Evolutionary conservation across 2,329 filamentous ascomycete genomes (phyloP).

Genomic region (Nigrospora osmanthi): DNA sequence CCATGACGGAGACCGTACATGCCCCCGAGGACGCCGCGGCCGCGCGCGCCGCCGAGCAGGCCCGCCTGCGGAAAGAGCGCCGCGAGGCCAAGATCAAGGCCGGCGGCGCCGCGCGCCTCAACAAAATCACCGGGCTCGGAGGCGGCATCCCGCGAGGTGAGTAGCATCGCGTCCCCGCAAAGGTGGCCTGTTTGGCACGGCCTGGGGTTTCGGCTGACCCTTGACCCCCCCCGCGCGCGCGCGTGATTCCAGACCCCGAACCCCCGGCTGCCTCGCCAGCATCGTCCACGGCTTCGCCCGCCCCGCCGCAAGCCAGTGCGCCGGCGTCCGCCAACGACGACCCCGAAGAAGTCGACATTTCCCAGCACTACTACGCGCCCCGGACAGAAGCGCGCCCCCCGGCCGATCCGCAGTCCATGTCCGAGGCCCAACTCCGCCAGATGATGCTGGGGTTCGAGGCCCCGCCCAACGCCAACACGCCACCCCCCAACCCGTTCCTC

Average conservation of each 20-base stretch:
- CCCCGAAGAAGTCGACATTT: conserved; percentile 73
- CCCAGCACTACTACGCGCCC: conserved; percentile 62
- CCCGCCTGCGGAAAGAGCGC: conserved; percentile 69
- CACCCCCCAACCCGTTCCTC: conserved; percentile 12
- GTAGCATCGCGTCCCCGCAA: conserved; percentile 1
- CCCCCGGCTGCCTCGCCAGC: not conserved
- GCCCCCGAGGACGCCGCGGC: conserved; percentile 38
- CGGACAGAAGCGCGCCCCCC: conserved; percentile 31
- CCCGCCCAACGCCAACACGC: conserved; percentile 14
- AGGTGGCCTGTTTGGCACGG: too few relatives aligned
- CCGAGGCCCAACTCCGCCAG: conserved; percentile 55
- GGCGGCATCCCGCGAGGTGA: conserved; percentile 44
- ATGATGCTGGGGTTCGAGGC: conserved; percentile 54
- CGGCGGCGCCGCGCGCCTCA: conserved; percentile 61
- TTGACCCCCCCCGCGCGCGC: too few relatives aligned
- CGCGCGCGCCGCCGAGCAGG: conserved; percentile 53
- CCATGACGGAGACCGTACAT: conserved; percentile 18
- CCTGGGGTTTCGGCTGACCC: not conserved
- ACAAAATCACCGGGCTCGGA: conserved; percentile 67
- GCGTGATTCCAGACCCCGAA: conserved; percentile 3
- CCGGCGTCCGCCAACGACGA: conserved; percentile 40
- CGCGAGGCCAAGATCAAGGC: conserved; percentile 72
- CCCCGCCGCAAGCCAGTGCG: conserved; percentile 21
- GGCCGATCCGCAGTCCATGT: conserved; percentile 27
- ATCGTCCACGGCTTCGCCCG: conserved; percentile 15